Evolutionary conservation across 1,284 basidiomycete genomes (phyloP).

Genomic region (Cryptococcus sp.): DNA sequence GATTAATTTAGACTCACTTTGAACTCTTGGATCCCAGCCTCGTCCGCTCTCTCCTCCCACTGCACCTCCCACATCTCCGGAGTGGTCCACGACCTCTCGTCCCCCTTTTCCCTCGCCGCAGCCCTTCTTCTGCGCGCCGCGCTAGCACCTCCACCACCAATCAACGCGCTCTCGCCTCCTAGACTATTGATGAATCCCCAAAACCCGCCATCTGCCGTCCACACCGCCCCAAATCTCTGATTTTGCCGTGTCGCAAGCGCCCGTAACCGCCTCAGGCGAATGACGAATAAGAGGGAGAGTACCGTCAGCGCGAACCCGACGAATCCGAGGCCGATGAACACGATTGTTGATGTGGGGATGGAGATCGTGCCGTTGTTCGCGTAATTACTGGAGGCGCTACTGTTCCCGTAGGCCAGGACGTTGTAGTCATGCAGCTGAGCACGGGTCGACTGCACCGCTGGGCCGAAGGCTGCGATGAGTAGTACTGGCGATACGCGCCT

Average conservation of each 20-base stretch:
- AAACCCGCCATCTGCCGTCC: constrained; percentile 15
- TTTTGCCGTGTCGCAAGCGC: background rate
- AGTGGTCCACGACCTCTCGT: constrained; percentile 1
- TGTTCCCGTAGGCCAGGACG: too few species aligned
- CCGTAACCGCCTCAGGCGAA: constrained; percentile 4
- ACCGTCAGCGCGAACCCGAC: constrained; percentile 9
- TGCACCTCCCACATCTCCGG: constrained; percentile 13
- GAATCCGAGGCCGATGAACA: constrained; percentile 21
- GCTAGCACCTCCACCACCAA: background rate
- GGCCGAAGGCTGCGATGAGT: too few species aligned
- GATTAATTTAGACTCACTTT: background rate
- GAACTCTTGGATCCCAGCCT: background rate
- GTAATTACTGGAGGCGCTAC: too few species aligned
- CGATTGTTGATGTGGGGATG: constrained; percentile 19
- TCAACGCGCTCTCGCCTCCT: background rate
- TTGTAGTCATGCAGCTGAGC: too few species aligned
- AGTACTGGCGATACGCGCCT: too few species aligned
- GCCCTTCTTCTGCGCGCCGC: background rate
- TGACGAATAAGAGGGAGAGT: constrained; percentile 1
- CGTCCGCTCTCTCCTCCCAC: constrained; percentile 1
- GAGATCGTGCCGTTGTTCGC: constrained; percentile 5
- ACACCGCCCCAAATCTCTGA: constrained; percentile 6
- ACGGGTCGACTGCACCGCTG: too few species aligned
- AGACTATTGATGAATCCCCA: constrained; percentile 20
- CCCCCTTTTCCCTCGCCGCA: background rate